Evolutionary conservation across 106 monocot species (phyloP), one percentile per base, ranked within the genome.

Genomic region (Phalaenopsis equestris): DNA sequence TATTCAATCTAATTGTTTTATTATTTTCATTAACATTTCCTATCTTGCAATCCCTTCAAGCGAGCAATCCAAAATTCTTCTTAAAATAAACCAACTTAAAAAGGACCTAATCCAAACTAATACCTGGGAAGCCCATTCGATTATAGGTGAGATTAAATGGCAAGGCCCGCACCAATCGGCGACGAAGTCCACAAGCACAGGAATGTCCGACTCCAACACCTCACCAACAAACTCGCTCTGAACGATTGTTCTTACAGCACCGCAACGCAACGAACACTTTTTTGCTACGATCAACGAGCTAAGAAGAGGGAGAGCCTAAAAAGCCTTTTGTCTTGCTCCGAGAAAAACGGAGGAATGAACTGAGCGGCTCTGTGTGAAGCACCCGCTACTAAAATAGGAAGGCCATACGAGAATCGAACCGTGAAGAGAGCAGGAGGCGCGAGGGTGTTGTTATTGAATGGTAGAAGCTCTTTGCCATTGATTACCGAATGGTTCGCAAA

Each of bases 151-250:
- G 65, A 98, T 89, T 76, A 98, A 79, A 8, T 92, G 92, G 94
- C 97, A 98, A 12, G 94, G 97, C 41, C 97, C 97, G 76, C 97
- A 98, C 97, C 94, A 94, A 5, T 89, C 86, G 12, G 97, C 94
- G 15, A 97, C 90, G 81, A 98, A 98, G 77, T 98, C 97, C 39
- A 94, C 97, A 43, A 98, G 85, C 74, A 98, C 97, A 2, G 94
- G 94, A 2, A 85, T 55, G 3, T 90, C 90, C 56, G 97, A 92
- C 47, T 68, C 75, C 86, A 98, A 61, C 42, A 98, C 97, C 84
- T 88, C 88, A 12, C 79, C 81, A 16, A 75, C 37, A 81, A 94
- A 98, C 80, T 89, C 87, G 72, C 84, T 78, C 86, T 95, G 77
- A 1, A 80, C 80, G 61, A 95, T 81, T 38, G 75, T 77, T 45